Percentiles rank a stretch among this genome's conserved stretches.
These are phyloP conservation scores for Aspergillus caelatus DNA, from an alignment of 2,329 filamentous ascomycete species.

Conservation along the genomic window DNA sequence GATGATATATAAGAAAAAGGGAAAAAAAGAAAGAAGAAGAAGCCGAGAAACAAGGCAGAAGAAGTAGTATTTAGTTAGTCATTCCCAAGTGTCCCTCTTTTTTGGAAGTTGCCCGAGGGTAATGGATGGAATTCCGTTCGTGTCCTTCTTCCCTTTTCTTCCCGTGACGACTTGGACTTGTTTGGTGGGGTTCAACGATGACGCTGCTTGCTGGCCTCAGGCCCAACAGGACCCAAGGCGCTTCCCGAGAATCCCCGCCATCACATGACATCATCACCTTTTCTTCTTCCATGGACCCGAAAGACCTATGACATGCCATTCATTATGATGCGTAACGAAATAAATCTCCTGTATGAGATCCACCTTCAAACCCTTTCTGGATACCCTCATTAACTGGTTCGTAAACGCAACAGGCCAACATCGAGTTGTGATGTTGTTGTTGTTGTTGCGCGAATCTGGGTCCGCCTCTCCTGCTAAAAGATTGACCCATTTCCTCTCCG, in stretches of 20 bases:
- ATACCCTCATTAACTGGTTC: background rate
- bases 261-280: conserved; percentile 29
- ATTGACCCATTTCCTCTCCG: conserved; percentile 24
- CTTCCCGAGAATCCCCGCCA: conserved; percentile 29
- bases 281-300: conserved; percentile 6
- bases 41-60: background rate
- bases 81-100: background rate
- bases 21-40: background rate
- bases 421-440: background rate
- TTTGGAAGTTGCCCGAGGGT: conserved; percentile 1
- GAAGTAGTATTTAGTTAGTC: conserved; percentile 1
- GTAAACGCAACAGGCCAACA: background rate
- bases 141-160: background rate
- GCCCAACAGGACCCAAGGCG: background rate
- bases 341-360: no score
- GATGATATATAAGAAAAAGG: background rate
- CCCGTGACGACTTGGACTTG: conserved; percentile 4
- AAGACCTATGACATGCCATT: background rate
- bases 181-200: conserved; percentile 24
- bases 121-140: background rate
- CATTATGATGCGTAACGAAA: no score
- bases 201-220: conserved; percentile 23
- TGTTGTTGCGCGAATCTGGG: background rate
- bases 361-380: background rate
- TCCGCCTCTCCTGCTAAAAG: conserved; percentile 14